Conservation (phyloP, 2,329 filamentous ascomycete species). For the Ploettnerulaceae sp. region DNA sequence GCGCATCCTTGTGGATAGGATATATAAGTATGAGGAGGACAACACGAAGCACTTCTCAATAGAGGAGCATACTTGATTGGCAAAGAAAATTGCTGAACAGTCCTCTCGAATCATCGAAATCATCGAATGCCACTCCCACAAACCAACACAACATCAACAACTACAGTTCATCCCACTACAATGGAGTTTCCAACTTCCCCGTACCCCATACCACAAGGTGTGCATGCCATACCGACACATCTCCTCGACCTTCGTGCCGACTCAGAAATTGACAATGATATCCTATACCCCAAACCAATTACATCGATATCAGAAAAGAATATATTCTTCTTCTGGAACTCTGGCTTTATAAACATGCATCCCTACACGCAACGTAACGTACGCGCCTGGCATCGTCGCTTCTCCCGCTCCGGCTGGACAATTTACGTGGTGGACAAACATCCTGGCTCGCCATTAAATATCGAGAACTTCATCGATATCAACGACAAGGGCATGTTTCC, state of each 20-base stretch:
- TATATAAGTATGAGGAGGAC: no score
- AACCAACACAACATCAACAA: constrained; percentile 2
- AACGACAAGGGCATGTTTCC: constrained; percentile 43
- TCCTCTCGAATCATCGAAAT: no score
- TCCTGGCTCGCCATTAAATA: constrained; percentile 42
- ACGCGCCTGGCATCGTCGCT: constrained; percentile 49
- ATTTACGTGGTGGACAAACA: constrained; percentile 47
- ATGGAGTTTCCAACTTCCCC: constrained; percentile 22
- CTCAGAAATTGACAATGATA: constrained; percentile 40
- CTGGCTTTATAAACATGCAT: constrained; percentile 45
- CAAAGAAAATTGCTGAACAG: no score
- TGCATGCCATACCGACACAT: constrained; percentile 38
- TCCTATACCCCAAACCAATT: constrained; percentile 39
- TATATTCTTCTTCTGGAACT: constrained; percentile 56
- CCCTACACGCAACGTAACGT: constrained; percentile 49
- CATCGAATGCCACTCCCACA: no score
- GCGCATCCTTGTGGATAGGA: no score
- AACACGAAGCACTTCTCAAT: no score
- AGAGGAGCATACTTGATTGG: no score
- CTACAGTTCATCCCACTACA: constrained; percentile 7
- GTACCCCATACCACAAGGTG: constrained; percentile 38
- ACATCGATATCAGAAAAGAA: constrained; percentile 47
- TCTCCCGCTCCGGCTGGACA: constrained; percentile 47
- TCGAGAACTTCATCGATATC: constrained; percentile 45
- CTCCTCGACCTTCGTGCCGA: constrained; percentile 44